Conservation (phyloP, 2,329 filamentous ascomycete genomes). For the Colletotrichum sp. region DNA sequence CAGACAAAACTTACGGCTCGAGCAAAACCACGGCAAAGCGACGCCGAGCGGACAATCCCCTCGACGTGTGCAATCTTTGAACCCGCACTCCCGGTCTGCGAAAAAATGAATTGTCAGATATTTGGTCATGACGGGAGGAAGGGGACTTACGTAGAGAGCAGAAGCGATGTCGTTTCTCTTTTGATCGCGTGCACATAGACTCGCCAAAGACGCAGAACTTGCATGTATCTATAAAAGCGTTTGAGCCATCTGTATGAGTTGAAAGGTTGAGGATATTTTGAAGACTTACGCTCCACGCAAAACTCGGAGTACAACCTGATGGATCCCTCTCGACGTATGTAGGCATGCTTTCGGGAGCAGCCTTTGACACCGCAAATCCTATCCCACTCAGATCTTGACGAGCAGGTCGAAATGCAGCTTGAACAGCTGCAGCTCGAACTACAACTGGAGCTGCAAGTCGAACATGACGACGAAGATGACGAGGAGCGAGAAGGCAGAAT, state of each 20-base stretch:
- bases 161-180: conserved; percentile 3
- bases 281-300: conserved; percentile 8
- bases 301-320: conserved; percentile 15
- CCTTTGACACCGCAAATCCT: conserved; percentile 4
- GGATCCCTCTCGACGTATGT: conserved; percentile 1
- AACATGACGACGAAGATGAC: not conserved
- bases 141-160: not conserved
- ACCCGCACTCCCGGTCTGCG: conserved; percentile 6
- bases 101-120: not conserved
- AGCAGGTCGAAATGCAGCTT: not conserved
- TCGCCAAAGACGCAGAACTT: conserved; percentile 2
- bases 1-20: conserved; percentile 6
- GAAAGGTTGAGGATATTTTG: not conserved
- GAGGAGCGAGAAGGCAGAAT: not conserved
- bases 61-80: not conserved
- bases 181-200: conserved; percentile 11
- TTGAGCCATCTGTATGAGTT: not conserved
- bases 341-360: conserved; percentile 16
- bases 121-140: not conserved
- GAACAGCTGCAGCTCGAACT: not conserved
- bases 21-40: conserved; percentile 14
- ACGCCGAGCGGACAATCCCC: conserved; percentile 5
- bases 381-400: not conserved
- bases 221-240: not conserved
- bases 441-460: not conserved